These are phyloP conservation scores for Camelina hispida DNA, from an alignment of 345 rosid species.

Conservation along the genomic window DNA sequence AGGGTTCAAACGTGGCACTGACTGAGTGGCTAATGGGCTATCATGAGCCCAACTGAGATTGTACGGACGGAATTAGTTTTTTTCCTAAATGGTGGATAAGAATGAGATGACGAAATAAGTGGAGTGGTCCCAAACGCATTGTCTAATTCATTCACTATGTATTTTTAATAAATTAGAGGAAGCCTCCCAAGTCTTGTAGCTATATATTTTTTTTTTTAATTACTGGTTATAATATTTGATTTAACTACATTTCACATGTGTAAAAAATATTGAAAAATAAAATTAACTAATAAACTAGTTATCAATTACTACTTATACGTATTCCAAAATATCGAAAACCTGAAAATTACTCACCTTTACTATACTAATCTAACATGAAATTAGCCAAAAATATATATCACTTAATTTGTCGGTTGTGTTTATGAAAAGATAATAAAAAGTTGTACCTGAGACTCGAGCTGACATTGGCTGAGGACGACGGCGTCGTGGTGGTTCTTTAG, in stretches of 20 bases:
- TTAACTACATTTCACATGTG: not conserved
- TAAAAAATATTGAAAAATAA: not conserved
- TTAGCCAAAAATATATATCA: not conserved
- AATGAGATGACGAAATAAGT: slow-evolving; percentile 16
- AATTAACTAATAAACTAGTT: not conserved
- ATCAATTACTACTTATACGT: not conserved
- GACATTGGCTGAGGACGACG: slow-evolving; percentile 60
- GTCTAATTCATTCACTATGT: not conserved
- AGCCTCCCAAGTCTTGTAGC: slow-evolving; percentile 5
- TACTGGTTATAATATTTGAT: slow-evolving; percentile 10
- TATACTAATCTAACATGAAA: not conserved
- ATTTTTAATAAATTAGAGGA: not conserved
- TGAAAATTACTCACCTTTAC: not conserved
- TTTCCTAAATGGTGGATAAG: slow-evolving; percentile 28
- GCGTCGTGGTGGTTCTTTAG: slow-evolving; percentile 57
- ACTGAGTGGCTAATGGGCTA: slow-evolving; percentile 29
- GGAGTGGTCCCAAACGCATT: slow-evolving; percentile 13
- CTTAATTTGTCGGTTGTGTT: not conserved
- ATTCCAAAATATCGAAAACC: not conserved
- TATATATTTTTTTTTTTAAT: not conserved
- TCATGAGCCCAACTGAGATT: slow-evolving; percentile 32
- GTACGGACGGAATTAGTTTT: slow-evolving; percentile 29
- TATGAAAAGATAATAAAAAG: not conserved
- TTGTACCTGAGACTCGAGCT: slow-evolving; percentile 77
- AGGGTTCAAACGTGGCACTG: slow-evolving; percentile 10